Conservation (phyloP, 2,329 filamentous ascomycete species). For the Aureobasidium sp. region DNA sequence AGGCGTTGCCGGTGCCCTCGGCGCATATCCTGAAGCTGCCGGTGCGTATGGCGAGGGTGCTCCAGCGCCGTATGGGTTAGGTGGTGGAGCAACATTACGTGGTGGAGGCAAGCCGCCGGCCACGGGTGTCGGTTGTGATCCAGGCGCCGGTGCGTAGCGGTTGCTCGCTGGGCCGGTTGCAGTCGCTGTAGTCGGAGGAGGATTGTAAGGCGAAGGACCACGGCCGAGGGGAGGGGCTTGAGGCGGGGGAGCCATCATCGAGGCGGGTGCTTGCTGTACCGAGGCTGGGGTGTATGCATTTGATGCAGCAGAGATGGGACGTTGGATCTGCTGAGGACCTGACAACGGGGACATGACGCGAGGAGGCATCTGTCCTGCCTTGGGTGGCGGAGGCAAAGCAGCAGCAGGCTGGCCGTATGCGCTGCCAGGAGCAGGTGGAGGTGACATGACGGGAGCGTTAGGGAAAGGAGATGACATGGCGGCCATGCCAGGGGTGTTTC, state of each 20-base stretch:
- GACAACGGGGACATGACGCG: conserved; percentile 63
- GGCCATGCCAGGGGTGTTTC: conserved; percentile 62
- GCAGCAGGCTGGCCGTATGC: conserved; percentile 58
- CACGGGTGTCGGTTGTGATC: conserved; percentile 43
- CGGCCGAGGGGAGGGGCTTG: conserved; percentile 58
- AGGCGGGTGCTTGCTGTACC: conserved; percentile 28
- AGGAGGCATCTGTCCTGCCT: conserved; percentile 61
- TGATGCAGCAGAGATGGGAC: conserved; percentile 47
- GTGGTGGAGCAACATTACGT: conserved; percentile 39
- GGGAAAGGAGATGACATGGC: conserved; percentile 71
- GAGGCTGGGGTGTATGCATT: conserved; percentile 57
- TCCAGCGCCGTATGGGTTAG: conserved; percentile 36
- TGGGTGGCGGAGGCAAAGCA: conserved; percentile 76
- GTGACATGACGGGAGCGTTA: conserved; percentile 49
- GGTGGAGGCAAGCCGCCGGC: conserved; percentile 31
- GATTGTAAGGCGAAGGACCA: conserved; percentile 79
- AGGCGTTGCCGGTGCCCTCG: conserved; percentile 19
- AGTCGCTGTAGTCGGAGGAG: conserved; percentile 56
- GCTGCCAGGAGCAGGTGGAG: conserved; percentile 47
- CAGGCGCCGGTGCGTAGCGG: conserved; percentile 64
- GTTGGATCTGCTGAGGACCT: conserved; percentile 45
- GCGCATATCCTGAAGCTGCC: conserved; percentile 19
- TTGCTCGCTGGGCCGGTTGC: conserved; percentile 59
- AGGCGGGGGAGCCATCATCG: conserved; percentile 37
- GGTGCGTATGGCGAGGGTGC: conserved; percentile 15